A percentile compares a stretch with the other conserved stretches of the same genome.
Conservation (phyloP, 148 eudicot species). For the Rhododendron ovatum region DNA sequence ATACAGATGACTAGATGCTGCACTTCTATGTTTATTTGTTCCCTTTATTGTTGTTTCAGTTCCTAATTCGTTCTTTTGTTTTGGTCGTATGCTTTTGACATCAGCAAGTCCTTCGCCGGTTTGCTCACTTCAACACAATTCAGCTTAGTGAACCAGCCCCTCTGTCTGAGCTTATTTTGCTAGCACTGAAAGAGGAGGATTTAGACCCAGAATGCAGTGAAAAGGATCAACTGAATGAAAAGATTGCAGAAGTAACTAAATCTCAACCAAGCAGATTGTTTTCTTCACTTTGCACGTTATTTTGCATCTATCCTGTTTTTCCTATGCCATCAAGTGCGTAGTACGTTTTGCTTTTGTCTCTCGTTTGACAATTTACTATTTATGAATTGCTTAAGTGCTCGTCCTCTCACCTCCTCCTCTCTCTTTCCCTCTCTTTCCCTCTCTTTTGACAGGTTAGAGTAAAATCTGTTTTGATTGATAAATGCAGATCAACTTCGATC, state of each 20-base stretch:
- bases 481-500: background rate
- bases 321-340: background rate
- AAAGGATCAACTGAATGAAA: slow-evolving; percentile 59
- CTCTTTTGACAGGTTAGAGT: background rate
- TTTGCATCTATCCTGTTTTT: slow-evolving; percentile 1
- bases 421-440: background rate
- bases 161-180: slow-evolving; percentile 52
- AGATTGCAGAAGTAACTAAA: slow-evolving; percentile 65
- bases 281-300: background rate
- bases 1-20: background rate
- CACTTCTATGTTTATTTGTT: slow-evolving; percentile 7
- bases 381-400: background rate
- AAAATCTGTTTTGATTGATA: background rate
- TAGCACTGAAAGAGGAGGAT: slow-evolving; percentile 86
- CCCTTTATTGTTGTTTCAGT: background rate
- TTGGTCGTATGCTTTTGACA: slow-evolving; percentile 24
- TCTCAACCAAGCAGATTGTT: slow-evolving; percentile 2
- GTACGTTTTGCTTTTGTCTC: background rate
- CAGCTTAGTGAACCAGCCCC: slow-evolving; percentile 92
- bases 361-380: background rate
- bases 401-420: background rate
- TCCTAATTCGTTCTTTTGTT: slow-evolving; percentile 9
- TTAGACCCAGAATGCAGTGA: slow-evolving; percentile 48
- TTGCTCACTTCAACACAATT: slow-evolving; percentile 93
- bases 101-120: slow-evolving; percentile 89